Base-by-base conservation (phyloP, 805 yeast genomes). In the Naumovozyma dairenensis region DNA sequence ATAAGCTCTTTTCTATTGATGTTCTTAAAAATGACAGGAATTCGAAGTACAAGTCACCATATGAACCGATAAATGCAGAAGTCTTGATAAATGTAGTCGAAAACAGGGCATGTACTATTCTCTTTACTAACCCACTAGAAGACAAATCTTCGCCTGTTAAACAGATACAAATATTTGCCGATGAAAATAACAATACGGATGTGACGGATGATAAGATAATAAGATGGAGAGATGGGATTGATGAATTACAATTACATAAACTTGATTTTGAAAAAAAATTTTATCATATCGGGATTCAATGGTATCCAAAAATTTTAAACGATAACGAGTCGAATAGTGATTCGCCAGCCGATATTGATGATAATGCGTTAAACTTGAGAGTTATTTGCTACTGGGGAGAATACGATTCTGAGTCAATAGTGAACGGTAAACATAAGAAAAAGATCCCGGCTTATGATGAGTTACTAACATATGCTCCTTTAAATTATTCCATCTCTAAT, bases 381-480 rank as follows among this genome's bases (percentile, higher is more conserved):
- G 67, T 85, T 6, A 64, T 71, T 16, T 86, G 96, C 51, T 74
- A 63, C 48, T 86, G 89, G 87, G 81, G 84, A 6, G 93, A 85
- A 43, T 72, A 74, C 51, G 75, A 74, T 22, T 54, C 57, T 9
- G 70, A 53, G 32, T 51, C 56, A 16, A 49, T 60, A 6, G 54
- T 57, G 15, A 67, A 61, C 31, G 73, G 67, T 1, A 52, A 44
- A 10, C 29, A 57, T 31, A 43, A 44, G 19, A 57, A 71, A 21
- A 68, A 66, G 37, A 55, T 83, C 4, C 86, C 93, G 1, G 86
- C 92, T 1, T 74, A 67, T 42, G 77, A 72, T 37, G 94, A 86
- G 49, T 51, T 85, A 26, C 48, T 79, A 24, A 71, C 72, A 42
- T 84, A 73, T 49, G 62, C 82, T 1, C 93, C 94, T 1, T 57